A percentile compares a stretch with the other conserved stretches of the same genome.
phyloP scores from a whole-genome alignment of 257 asterid species.

The Mentha longifolia region DNA sequence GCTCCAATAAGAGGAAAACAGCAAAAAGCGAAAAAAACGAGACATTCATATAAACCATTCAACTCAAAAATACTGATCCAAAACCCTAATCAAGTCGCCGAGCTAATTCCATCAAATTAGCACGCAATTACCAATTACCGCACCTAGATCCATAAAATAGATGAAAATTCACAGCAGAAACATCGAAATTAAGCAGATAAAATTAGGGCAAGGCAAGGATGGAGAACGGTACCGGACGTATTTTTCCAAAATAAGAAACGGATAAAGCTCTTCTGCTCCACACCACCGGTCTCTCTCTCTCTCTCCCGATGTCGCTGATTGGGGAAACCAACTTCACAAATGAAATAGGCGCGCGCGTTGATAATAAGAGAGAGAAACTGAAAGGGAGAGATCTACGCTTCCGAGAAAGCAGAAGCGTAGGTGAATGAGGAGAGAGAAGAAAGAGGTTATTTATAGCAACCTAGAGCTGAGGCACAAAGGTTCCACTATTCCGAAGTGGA shows the following conservation, averaged over 20 bases:
- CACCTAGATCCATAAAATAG: constrained; percentile 35
- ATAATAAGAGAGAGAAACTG: constrained; percentile 27
- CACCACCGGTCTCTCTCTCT: constrained; percentile 12
- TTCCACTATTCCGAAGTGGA: no score
- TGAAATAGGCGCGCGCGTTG: constrained; percentile 4
- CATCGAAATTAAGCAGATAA: constrained; percentile 6
- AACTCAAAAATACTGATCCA: constrained; percentile 26
- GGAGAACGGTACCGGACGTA: constrained; percentile 37
- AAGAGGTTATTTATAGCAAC: constrained; percentile 34
- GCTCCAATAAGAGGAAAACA: neutral
- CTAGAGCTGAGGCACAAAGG: neutral
- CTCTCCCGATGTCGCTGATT: no score
- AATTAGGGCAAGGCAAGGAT: constrained; percentile 21
- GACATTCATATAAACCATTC: neutral
- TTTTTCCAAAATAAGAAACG: neutral
- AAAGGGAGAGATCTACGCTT: constrained; percentile 41
- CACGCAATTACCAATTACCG: constrained; percentile 2
- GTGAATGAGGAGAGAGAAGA: neutral
- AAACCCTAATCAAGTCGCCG: constrained; percentile 39
- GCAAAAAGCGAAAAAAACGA: neutral
- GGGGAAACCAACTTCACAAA: neutral
- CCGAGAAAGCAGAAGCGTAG: constrained; percentile 52
- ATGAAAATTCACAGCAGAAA: constrained; percentile 27
- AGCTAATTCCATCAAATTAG: neutral
- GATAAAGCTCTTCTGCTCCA: constrained; percentile 22